These are phyloP conservation scores for Arabis hirsuta DNA, from an alignment of 345 rosid species.

Conservation along the genomic window DNA sequence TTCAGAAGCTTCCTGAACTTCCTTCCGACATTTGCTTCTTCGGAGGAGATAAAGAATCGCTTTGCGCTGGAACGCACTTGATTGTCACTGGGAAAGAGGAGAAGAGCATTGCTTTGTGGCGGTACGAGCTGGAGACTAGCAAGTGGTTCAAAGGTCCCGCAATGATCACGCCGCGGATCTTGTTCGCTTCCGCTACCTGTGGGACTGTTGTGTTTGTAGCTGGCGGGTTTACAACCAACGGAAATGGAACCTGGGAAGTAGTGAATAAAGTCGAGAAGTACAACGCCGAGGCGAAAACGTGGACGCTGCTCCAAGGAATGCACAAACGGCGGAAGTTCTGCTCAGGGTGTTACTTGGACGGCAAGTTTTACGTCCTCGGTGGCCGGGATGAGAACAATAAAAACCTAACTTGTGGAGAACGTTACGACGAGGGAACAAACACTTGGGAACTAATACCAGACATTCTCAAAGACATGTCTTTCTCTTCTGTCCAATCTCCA, in stretches of 20 bases:
- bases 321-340: slow-evolving; percentile 56
- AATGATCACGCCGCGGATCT: slow-evolving; percentile 70
- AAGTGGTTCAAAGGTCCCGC: slow-evolving; percentile 78
- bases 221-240: slow-evolving; percentile 57
- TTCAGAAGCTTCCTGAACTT: slow-evolving; percentile 61
- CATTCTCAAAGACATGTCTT: slow-evolving; percentile 59
- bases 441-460: slow-evolving; percentile 66
- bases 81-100: slow-evolving; percentile 73
- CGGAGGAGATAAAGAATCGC: slow-evolving; percentile 70
- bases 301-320: slow-evolving; percentile 71
- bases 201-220: slow-evolving; percentile 72
- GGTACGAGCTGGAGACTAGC: slow-evolving; percentile 69
- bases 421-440: slow-evolving; percentile 55
- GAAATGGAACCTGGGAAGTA: slow-evolving; percentile 41
- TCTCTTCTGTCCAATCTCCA: slow-evolving; percentile 65
- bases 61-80: slow-evolving; percentile 82
- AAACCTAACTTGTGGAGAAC: slow-evolving; percentile 72
- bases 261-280: slow-evolving; percentile 72
- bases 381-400: slow-evolving; percentile 60
- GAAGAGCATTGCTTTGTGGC: slow-evolving; percentile 63
- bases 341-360: slow-evolving; percentile 76
- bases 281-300: slow-evolving; percentile 63
- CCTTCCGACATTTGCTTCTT: slow-evolving; percentile 72
- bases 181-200: slow-evolving; percentile 78
- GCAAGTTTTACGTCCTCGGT: slow-evolving; percentile 77